phyloP scores from a whole-genome alignment of 495 filamentous ascomycete species.

The Astrocystis sublimbata region DNA sequence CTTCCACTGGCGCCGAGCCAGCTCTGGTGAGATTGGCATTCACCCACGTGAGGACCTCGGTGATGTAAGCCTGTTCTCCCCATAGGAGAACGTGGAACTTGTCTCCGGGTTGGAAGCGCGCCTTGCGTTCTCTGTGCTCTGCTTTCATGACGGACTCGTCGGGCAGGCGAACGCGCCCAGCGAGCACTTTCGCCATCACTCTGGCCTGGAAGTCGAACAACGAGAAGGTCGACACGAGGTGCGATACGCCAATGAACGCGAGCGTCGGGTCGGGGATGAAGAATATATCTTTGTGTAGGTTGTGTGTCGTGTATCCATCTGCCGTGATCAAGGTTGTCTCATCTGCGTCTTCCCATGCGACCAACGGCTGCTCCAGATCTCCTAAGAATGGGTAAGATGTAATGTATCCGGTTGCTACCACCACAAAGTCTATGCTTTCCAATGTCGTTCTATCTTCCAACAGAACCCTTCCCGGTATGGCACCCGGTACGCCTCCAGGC shows the following conservation, averaged over 20 bases:
- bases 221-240: slow-evolving; percentile 62
- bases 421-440: slow-evolving; percentile 53
- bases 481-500: slow-evolving; percentile 6
- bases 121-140: slow-evolving; percentile 51
- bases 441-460: slow-evolving; percentile 45
- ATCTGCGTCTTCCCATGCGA: slow-evolving; percentile 38
- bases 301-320: slow-evolving; percentile 65
- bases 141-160: slow-evolving; percentile 45
- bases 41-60: slow-evolving; percentile 28
- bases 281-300: slow-evolving; percentile 67
- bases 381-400: slow-evolving; percentile 60
- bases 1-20: slow-evolving; percentile 24
- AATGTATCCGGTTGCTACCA: slow-evolving; percentile 68
- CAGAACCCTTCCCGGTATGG: slow-evolving; percentile 28
- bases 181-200: slow-evolving; percentile 56
- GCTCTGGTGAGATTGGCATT: slow-evolving; percentile 24
- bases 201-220: slow-evolving; percentile 69
- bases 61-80: slow-evolving; percentile 27
- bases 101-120: slow-evolving; percentile 25
- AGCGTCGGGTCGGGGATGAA: slow-evolving; percentile 66
- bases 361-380: slow-evolving; percentile 43
- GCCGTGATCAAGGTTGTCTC: slow-evolving; percentile 57
- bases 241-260: slow-evolving; percentile 61
- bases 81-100: slow-evolving; percentile 28
- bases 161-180: slow-evolving; percentile 54